Evolutionary conservation across 2,329 filamentous ascomycete genomes (phyloP).

Genomic region (Paraphoma sp.): DNA sequence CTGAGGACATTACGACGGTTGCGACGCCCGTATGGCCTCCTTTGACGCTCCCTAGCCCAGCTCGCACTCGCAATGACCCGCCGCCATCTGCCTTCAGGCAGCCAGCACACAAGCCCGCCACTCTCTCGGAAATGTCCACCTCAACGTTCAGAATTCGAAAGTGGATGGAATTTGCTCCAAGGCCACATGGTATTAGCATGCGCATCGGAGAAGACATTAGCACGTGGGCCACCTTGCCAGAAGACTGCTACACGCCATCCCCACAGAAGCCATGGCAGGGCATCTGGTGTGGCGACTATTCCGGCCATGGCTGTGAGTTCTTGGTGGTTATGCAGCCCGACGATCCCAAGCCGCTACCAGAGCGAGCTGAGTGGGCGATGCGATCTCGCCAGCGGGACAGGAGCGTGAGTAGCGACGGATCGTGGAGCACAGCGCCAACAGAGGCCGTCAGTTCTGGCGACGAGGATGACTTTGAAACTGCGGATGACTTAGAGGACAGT

Average conservation of each 20-base stretch:
- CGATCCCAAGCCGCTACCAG: slow-evolving; percentile 50
- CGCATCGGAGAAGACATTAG: slow-evolving; percentile 61
- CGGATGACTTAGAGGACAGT: slow-evolving; percentile 49
- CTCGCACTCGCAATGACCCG: slow-evolving; percentile 61
- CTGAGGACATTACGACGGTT: slow-evolving; percentile 46
- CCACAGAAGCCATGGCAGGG: slow-evolving; percentile 81
- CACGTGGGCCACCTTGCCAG: slow-evolving; percentile 76
- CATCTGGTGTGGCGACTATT: slow-evolving; percentile 93
- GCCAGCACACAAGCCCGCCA: slow-evolving; percentile 57
- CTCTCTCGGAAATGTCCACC: slow-evolving; percentile 68
- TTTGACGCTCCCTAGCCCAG: slow-evolving; percentile 67
- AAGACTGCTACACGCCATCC: slow-evolving; percentile 80
- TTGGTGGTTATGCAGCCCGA: slow-evolving; percentile 80
- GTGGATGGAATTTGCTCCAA: slow-evolving; percentile 71
- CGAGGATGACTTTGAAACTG: slow-evolving; percentile 15
- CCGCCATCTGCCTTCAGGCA: slow-evolving; percentile 54
- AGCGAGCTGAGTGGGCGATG: slow-evolving; percentile 38
- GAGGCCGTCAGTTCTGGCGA: slow-evolving; percentile 16
- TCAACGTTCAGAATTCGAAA: slow-evolving; percentile 75
- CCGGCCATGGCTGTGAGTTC: slow-evolving; percentile 87
- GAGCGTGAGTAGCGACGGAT: slow-evolving; percentile 37
- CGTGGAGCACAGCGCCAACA: slow-evolving; percentile 42
- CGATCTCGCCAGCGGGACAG: slow-evolving; percentile 29
- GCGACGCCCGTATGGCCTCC: slow-evolving; percentile 73
- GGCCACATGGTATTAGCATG: slow-evolving; percentile 40